Percentiles rank a stretch among this genome's conserved stretches.
Conservation (phyloP, 129 eudicot genomes). For the Logfia minima region DNA sequence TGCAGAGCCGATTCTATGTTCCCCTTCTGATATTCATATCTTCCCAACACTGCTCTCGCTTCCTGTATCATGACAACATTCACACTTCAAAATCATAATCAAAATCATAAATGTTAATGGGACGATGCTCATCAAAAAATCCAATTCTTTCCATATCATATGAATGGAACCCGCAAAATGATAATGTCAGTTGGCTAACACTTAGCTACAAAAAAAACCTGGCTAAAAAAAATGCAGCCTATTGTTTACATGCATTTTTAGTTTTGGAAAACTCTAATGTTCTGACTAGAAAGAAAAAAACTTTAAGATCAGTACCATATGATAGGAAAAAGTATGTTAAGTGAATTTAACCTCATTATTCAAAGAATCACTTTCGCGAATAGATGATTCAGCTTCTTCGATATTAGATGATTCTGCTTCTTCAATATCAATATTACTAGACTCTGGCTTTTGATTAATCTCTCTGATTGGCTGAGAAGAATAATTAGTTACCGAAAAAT, state of each 20-base stretch:
- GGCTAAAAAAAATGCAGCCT: no score
- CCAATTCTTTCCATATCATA: not conserved
- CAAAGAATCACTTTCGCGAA: constrained; percentile 68
- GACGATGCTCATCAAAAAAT: no score
- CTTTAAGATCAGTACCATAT: no score
- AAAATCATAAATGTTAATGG: not conserved
- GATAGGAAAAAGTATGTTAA: not conserved
- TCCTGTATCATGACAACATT: constrained; percentile 43
- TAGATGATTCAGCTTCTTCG: constrained; percentile 89
- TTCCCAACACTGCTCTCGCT: constrained; percentile 92
- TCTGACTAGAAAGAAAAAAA: not conserved
- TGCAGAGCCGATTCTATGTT: constrained; percentile 87
- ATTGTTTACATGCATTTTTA: no score
- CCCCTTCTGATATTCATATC: constrained; percentile 90
- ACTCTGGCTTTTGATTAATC: constrained; percentile 46
- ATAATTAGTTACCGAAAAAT: constrained; percentile 39
- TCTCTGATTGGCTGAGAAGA: constrained; percentile 57
- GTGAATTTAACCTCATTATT: constrained; percentile 67
- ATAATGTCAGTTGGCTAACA: no score
- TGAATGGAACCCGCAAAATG: not conserved
- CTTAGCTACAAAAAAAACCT: no score
- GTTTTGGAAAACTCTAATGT: not conserved
- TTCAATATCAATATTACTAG: constrained; percentile 9
- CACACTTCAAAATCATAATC: not conserved
- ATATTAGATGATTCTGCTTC: constrained; percentile 39